Conservation (phyloP, 805 yeast species). For the Tetrapisispora iriomotensis region DNA sequence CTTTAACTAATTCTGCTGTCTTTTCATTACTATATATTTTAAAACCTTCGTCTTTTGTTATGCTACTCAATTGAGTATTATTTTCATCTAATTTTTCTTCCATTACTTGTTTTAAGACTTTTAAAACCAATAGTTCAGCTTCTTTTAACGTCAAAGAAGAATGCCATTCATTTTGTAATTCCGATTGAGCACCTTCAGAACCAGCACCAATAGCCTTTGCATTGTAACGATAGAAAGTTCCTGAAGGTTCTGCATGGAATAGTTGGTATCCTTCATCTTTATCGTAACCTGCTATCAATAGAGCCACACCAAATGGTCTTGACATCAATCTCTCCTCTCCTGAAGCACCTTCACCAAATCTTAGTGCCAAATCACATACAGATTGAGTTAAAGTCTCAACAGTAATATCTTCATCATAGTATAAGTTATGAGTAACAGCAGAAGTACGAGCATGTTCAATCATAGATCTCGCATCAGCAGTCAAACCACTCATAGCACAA, state of each 20-base stretch:
- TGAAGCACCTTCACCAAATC: conserved; percentile 95
- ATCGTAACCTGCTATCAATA: conserved; percentile 90
- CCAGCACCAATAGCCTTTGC: conserved; percentile 99
- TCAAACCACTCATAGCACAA: conserved; percentile 97
- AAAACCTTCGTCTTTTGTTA: conserved; percentile 80
- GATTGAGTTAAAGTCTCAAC: conserved; percentile 93
- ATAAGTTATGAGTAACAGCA: conserved; percentile 76
- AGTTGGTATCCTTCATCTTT: conserved; percentile 90
- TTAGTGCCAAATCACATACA: conserved; percentile 90
- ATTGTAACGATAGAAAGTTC: conserved; percentile 93
- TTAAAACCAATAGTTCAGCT: conserved; percentile 82
- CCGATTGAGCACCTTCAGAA: conserved; percentile 98
- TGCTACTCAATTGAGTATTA: conserved; percentile 91
- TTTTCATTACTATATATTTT: conserved; percentile 73
- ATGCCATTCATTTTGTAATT: conserved; percentile 93
- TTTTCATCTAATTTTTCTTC: conserved; percentile 94
- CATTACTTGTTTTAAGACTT: conserved; percentile 94
- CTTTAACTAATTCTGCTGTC: conserved; percentile 71
- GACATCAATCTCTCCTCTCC: conserved; percentile 91
- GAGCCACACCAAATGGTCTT: conserved; percentile 97
- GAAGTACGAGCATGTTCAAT: conserved; percentile 95
- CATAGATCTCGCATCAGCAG: conserved; percentile 98
- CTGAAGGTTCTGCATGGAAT: conserved; percentile 98
- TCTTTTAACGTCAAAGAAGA: conserved; percentile 82
- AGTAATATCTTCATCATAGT: conserved; percentile 84